These are phyloP conservation scores for Tilletia walkeri DNA, from an alignment of 1,284 basidiomycete genomes.

Conservation along the genomic window DNA sequence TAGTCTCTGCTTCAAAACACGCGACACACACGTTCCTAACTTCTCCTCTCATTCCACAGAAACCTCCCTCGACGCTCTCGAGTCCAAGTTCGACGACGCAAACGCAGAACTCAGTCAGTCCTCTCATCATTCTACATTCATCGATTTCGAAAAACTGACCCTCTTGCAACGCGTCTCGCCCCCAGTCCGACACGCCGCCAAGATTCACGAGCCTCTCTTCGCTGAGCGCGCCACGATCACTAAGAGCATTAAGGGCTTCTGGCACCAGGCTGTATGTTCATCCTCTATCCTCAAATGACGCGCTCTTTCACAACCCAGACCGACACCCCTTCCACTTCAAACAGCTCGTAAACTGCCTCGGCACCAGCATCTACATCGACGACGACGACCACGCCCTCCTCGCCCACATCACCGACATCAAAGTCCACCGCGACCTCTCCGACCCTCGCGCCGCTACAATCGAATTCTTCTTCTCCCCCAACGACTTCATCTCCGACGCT, in stretches of 20 bases:
- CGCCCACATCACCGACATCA: slow-evolving; percentile 41
- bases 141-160: no score
- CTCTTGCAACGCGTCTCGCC: no score
- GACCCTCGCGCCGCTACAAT: slow-evolving; percentile 50
- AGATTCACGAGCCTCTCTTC: slow-evolving; percentile 47
- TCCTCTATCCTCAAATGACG: background rate
- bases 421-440: slow-evolving; percentile 38
- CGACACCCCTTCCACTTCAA: background rate
- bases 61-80: slow-evolving; percentile 14
- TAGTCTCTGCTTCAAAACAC: no score
- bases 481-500: slow-evolving; percentile 43
- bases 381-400: slow-evolving; percentile 50
- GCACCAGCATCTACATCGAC: slow-evolving; percentile 51
- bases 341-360: slow-evolving; percentile 43
- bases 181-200: slow-evolving; percentile 18
- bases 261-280: slow-evolving; percentile 44
- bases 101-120: slow-evolving; percentile 17
- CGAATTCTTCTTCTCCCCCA: slow-evolving; percentile 48
- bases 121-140: background rate
- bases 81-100: slow-evolving; percentile 14
- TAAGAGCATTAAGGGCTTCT: slow-evolving; percentile 44
- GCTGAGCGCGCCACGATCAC: slow-evolving; percentile 47
- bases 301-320: background rate
- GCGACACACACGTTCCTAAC: no score
- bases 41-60: background rate